These are phyloP conservation scores for Coccomyxa subellipsoidea DNA, from an alignment of 163 green algal species.

Conservation along the genomic window DNA sequence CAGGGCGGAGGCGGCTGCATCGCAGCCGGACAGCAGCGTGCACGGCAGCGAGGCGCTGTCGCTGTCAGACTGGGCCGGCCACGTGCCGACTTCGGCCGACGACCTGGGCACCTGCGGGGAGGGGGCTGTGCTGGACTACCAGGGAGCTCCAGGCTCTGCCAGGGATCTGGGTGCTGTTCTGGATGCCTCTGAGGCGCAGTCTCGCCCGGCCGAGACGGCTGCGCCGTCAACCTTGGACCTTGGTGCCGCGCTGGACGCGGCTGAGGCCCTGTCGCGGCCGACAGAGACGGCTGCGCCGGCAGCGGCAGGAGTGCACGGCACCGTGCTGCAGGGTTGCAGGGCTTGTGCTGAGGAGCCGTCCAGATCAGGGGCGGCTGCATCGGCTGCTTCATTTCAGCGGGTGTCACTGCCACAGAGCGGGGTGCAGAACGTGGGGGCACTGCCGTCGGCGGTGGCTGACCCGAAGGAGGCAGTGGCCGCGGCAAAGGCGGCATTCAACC, in stretches of 20 bases:
- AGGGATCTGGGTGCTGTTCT: not conserved
- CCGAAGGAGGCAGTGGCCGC: not conserved
- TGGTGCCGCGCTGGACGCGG: too few species aligned
- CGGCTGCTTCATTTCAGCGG: too few species aligned
- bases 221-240: too few species aligned
- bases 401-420: not conserved
- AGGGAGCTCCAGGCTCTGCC: not conserved
- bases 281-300: not conserved
- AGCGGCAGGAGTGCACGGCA: too few species aligned
- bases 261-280: too few species aligned
- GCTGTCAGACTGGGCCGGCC: not conserved
- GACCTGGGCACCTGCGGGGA: not conserved
- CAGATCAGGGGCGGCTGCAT: too few species aligned
- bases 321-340: too few species aligned
- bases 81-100: not conserved
- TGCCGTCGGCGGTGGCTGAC: not conserved
- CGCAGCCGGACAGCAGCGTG: not conserved
- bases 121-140: not conserved
- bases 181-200: not conserved
- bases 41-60: not conserved
- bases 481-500: not conserved
- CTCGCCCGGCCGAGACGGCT: not conserved
- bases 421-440: not conserved
- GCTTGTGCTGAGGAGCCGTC: too few species aligned
- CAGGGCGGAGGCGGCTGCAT: constrained; percentile 6